phyloP scores from a whole-genome alignment of 257 asterid genomes.

The Cordia subcordata region DNA sequence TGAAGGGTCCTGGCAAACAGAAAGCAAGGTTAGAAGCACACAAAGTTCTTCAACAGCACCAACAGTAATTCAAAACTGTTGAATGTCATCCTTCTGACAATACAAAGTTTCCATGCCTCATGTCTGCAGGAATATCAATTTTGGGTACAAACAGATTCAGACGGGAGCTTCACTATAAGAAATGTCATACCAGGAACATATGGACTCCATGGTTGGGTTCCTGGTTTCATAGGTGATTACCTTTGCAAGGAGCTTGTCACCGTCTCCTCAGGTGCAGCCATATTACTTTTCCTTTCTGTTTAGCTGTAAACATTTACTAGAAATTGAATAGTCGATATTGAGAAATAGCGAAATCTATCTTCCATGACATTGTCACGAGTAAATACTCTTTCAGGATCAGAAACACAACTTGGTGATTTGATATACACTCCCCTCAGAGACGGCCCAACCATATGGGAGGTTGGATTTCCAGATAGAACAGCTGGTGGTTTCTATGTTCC shows the following conservation, averaged over 20 bases:
- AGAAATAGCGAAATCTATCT: not conserved
- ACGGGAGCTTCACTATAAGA: constrained; percentile 38
- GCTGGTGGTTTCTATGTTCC: constrained; percentile 38
- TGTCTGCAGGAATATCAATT: constrained; percentile 40
- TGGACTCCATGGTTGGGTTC: constrained; percentile 49
- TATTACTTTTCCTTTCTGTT: not conserved
- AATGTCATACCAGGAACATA: constrained; percentile 43
- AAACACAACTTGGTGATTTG: constrained; percentile 37
- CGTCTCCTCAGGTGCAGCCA: constrained; percentile 29
- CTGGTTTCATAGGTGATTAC: constrained; percentile 50
- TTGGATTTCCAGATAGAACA: constrained; percentile 48
- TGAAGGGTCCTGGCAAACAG: constrained; percentile 51
- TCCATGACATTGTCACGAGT: no score
- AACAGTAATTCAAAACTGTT: not conserved
- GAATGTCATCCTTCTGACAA: not conserved
- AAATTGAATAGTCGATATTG: no score
- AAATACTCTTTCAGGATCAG: constrained; percentile 27
- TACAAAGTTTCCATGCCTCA: not conserved
- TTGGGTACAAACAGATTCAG: constrained; percentile 41
- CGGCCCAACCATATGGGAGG: constrained; percentile 51
- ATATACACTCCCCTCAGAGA: constrained; percentile 34
- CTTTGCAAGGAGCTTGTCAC: constrained; percentile 29
- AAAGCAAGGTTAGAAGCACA: constrained; percentile 42
- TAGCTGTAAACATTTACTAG: no score
- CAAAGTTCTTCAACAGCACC: not conserved